phyloP scores from a whole-genome alignment of 2,329 filamentous ascomycete species.

The Neurospora sp. region DNA sequence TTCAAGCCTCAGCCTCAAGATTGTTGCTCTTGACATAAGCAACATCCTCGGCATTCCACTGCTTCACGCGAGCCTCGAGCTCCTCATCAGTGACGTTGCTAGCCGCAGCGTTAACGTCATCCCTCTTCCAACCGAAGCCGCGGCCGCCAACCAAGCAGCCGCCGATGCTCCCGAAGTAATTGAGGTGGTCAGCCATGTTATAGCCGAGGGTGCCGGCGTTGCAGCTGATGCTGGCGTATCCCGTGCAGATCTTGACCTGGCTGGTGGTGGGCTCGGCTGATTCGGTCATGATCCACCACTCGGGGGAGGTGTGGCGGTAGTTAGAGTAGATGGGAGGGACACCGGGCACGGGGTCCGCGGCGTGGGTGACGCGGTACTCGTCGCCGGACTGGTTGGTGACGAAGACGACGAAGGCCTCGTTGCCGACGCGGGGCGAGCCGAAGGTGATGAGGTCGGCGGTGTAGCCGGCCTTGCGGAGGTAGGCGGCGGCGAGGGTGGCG shows the following conservation, averaged over 20 bases:
- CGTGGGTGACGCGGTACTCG: slow-evolving; percentile 58
- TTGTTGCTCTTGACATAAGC: slow-evolving; percentile 14
- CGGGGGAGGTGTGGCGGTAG: slow-evolving; percentile 58
- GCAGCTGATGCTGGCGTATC: slow-evolving; percentile 37
- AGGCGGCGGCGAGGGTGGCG: slow-evolving; percentile 48
- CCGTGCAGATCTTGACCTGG: slow-evolving; percentile 36
- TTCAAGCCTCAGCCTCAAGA: neutral
- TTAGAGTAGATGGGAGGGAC: slow-evolving; percentile 52
- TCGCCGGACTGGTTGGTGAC: slow-evolving; percentile 41
- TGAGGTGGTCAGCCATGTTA: slow-evolving; percentile 34
- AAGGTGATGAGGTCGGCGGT: slow-evolving; percentile 53
- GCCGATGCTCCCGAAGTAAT: slow-evolving; percentile 38
- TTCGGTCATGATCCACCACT: slow-evolving; percentile 50
- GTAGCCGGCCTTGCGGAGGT: slow-evolving; percentile 40
- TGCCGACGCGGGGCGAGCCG: slow-evolving; percentile 57
- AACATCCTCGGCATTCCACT: slow-evolving; percentile 25
- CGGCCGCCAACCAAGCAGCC: slow-evolving; percentile 26
- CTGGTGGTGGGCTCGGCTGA: slow-evolving; percentile 24
- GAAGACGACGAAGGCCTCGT: slow-evolving; percentile 42
- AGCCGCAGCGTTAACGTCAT: neutral
- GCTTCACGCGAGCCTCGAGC: slow-evolving; percentile 22
- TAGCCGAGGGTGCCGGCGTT: slow-evolving; percentile 40
- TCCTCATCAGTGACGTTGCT: slow-evolving; percentile 24
- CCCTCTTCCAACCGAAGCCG: slow-evolving; percentile 17
- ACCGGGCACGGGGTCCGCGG: slow-evolving; percentile 56